Evolutionary conservation across 2,329 filamentous ascomycete species (phyloP).

Genomic region (Aspergillus sp.): DNA sequence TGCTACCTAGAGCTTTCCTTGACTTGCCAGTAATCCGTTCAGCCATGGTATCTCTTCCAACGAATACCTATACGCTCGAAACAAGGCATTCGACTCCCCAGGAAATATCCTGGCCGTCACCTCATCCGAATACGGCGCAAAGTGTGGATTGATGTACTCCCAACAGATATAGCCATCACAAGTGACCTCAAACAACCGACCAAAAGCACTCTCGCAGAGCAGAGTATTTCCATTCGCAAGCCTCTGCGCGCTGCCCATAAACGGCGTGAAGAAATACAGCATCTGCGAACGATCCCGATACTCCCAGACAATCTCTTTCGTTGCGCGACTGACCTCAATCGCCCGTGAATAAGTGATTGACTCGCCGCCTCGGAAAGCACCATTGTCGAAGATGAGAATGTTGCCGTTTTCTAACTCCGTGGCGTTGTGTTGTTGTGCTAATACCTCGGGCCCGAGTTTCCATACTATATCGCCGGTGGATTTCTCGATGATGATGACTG

Average conservation of each 20-base stretch:
- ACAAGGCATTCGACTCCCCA: constrained; percentile 45
- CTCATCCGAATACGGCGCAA: constrained; percentile 28
- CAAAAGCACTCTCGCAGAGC: constrained; percentile 45
- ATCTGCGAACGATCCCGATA: constrained; percentile 41
- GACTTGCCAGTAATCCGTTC: constrained; percentile 5
- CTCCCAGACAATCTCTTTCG: constrained; percentile 46
- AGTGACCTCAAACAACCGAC: constrained; percentile 48
- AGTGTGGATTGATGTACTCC: constrained; percentile 47
- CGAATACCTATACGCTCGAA: constrained; percentile 46
- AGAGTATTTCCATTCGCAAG: constrained; percentile 45
- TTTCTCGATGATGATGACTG: constrained; percentile 45
- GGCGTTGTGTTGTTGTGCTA: constrained; percentile 49
- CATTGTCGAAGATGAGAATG: constrained; percentile 50
- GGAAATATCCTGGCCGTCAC: constrained; percentile 40
- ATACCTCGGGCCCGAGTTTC: constrained; percentile 40
- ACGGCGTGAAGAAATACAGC: constrained; percentile 47
- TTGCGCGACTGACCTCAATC: constrained; percentile 40
- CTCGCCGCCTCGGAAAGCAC: constrained; percentile 41
- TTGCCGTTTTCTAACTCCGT: constrained; percentile 43
- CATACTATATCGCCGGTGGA: constrained; percentile 44
- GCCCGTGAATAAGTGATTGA: constrained; percentile 45
- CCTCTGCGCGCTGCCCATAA: constrained; percentile 49
- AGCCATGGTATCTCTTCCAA: constrained; percentile 44
- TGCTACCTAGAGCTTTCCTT: background rate
- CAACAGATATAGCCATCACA: constrained; percentile 41